Base-by-base conservation (phyloP, 2,329 filamentous ascomycete species). In the Aspergillus novoparasiticus region DNA sequence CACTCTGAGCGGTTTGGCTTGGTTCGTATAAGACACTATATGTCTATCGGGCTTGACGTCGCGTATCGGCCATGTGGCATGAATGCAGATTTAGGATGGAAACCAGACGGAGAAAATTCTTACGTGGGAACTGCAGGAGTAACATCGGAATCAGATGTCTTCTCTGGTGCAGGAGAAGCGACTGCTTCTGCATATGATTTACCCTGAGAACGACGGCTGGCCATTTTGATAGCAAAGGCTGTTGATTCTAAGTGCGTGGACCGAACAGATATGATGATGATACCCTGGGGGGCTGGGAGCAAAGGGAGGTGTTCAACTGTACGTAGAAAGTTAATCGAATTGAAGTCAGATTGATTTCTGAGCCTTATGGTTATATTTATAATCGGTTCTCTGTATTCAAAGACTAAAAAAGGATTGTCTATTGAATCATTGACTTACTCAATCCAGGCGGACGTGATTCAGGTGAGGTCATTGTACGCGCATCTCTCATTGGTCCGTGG, bases 91-190 rank as follows among this genome's bases (percentile, higher is more conserved):
- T 32, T 14, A n/a, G 43, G n/a, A 36, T 28, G 41, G 32, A 50
- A 63, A 57, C 46, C 23, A 57, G 57, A 60, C 45, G 16, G 19
- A 82, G 34, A 39, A 28, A 39, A 30, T 8, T 23, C 89, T 78
- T 81, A 96, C 92, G 85, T 84, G 59, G 93, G 93, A 56, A 97
- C 93, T 26, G 92, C 93, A 23, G 93, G 92, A n/a, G 89, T 81
- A 67, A 91, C 94, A 79, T 89, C 87, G 61, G 91, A 93, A 71
- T 88, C 87, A 69, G 85, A 81, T 62, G 79, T 75, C 36, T 81
- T 75, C 54, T 79, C 76, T 12, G 72, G 62, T 32, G 74, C 41
- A 62, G 78, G 77, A 62, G 75, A 65, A 32, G 71, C 67, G 6
- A 63, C 67, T 10, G 60, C 71, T 48, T 75, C 71, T 59, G 73